Evolutionary conservation across 116 monocot genomes (phyloP), one percentile per base, ranked within the genome.

Genomic region (Cymodocea nodosa): DNA sequence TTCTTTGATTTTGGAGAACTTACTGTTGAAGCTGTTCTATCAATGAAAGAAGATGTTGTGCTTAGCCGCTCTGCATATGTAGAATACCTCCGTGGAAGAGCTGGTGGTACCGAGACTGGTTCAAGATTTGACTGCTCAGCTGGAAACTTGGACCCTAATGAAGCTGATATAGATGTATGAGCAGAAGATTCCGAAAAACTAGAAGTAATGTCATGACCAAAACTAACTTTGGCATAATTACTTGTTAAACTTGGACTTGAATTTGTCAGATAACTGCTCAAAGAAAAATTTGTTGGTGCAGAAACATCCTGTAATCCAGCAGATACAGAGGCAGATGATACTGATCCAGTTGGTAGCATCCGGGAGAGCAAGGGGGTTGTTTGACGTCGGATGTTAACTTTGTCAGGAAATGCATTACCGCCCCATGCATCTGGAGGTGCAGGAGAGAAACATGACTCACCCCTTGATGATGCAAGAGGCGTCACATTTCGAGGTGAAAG

Each of bases 1-100:
- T 90, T 90, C 83, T 95, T 95, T 62, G 76, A 69, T 79, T 90
- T 95, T 23, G 95, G 91, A 51, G 90, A 87, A 65, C 74, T 65
- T 18, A 70, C 23, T 62, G 80, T 77, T 65, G 82, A 73, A 56
- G 54, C 72, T 59, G 80, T 69, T 64, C 78, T 84, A 48, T 88
- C 87, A 70, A 37, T 78, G 44, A 85, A 83, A 63, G 83, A 68
- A 59, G 87, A 74, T 15, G 63, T 57, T 36, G 75, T 71, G 70
- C 78, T 82, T 67, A 84, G 73, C 69, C 89, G 82, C 64, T 89
- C 89, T 55, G 84, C 78, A 86, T 86, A 91, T 17, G 83, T 79
- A 11, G 80, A 75, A 75, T 65, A 81, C 70, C 77, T 85, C 24
- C 81, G 74, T 24, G 82, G 73, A 22, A 74, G 55, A 63, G 67